These are phyloP conservation scores for Grigorovia humatica DNA, from an alignment of 805 yeast genomes.

Conservation along the genomic window DNA sequence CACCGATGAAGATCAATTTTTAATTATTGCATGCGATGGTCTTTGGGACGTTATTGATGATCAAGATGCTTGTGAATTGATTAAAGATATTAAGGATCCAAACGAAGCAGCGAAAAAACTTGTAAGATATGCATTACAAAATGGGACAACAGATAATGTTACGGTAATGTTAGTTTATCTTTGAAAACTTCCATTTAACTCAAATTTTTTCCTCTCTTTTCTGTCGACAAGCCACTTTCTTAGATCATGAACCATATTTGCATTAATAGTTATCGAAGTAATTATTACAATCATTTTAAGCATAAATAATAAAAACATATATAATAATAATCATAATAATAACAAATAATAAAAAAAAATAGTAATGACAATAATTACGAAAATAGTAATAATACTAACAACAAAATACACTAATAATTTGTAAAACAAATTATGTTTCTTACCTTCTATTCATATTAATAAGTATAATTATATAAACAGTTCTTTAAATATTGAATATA, in stretches of 20 bases:
- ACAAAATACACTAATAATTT: no score
- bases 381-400: no score
- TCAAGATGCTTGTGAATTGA: slow-evolving; percentile 68
- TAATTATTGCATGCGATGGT: slow-evolving; percentile 93
- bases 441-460: not conserved
- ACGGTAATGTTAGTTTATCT: slow-evolving; percentile 69
- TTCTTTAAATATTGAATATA: slow-evolving; percentile 1
- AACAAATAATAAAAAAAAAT: no score
- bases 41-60: slow-evolving; percentile 92
- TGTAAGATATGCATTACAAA: slow-evolving; percentile 63
- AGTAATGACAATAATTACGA: no score
- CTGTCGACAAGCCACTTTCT: no score
- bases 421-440: no score
- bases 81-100: slow-evolving; percentile 46
- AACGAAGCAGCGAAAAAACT: slow-evolving; percentile 55
- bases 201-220: no score
- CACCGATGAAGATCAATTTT: slow-evolving; percentile 51
- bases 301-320: not conserved
- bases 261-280: not conserved
- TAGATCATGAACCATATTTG: not conserved
- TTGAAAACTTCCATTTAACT: not conserved
- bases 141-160: slow-evolving; percentile 79
- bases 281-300: not conserved
- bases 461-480: not conserved
- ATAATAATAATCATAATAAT: no score